phyloP scores from a whole-genome alignment of 257 asterid genomes.

The Salvia rosmarinus region DNA sequence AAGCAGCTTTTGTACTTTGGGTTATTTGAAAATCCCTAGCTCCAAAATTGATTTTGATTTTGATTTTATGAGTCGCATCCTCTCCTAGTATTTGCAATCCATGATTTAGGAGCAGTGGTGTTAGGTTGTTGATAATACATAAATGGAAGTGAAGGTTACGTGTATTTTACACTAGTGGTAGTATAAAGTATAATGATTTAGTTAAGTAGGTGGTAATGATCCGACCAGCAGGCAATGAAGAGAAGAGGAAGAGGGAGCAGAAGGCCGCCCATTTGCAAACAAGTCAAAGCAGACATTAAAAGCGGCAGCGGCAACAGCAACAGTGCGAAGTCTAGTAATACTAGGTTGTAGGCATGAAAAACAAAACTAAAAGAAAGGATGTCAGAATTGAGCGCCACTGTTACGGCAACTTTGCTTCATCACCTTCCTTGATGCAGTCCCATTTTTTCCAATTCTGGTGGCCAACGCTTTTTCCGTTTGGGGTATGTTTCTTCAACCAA shows the following conservation, averaged over 20 bases:
- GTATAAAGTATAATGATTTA: no score
- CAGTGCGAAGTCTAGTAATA: conserved; percentile 23
- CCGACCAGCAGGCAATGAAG: conserved; percentile 29
- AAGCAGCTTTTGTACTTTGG: background rate
- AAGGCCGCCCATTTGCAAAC: background rate
- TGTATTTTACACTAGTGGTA: no score
- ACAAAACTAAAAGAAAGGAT: conserved; percentile 1
- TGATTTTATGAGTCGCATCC: no score
- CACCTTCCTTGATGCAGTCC: conserved; percentile 58
- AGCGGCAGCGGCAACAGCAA: conserved; percentile 18
- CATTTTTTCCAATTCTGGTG: conserved; percentile 49
- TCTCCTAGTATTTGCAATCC: background rate
- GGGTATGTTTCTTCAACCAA: conserved; percentile 53
- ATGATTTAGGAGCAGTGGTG: background rate
- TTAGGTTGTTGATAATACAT: background rate
- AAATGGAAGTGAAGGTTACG: background rate
- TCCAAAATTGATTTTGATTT: background rate
- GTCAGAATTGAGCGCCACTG: background rate
- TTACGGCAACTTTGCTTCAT: background rate
- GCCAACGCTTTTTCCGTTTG: conserved; percentile 43
- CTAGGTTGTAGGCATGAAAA: conserved; percentile 35
- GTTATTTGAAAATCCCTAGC: background rate
- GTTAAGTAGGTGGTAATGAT: background rate
- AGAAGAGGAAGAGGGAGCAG: background rate
- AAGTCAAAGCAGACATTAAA: conserved; percentile 28